Conservation (phyloP, 2,329 filamentous ascomycete species). For the Apiospora malaysiana region DNA sequence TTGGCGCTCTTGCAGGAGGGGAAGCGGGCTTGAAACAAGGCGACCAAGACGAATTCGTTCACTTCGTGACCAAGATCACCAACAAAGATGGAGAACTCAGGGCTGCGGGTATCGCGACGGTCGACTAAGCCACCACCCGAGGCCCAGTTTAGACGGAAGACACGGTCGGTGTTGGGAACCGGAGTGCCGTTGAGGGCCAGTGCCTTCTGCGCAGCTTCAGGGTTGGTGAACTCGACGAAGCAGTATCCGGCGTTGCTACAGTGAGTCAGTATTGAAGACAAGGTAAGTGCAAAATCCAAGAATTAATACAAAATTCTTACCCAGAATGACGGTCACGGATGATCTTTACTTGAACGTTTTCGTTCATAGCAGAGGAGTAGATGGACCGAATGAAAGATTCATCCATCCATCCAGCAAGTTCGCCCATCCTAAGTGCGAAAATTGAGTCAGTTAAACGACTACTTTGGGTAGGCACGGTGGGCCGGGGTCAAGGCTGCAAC, state of each 20-base stretch:
- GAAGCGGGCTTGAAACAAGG: constrained; percentile 95
- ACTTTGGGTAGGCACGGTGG: neutral
- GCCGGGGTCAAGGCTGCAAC: neutral
- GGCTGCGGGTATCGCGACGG: constrained; percentile 92
- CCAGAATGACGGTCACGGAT: constrained; percentile 99
- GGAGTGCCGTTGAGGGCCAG: constrained; percentile 85
- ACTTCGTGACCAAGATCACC: constrained; percentile 97
- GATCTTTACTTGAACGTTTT: constrained; percentile 98
- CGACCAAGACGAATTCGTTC: constrained; percentile 97
- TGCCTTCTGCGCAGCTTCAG: constrained; percentile 89
- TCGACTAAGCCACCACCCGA: constrained; percentile 95
- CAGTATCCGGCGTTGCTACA: constrained; percentile 94
- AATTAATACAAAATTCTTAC: constrained; percentile 53
- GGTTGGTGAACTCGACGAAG: constrained; percentile 89
- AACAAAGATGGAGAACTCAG: constrained; percentile 97
- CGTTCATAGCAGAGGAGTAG: constrained; percentile 86
- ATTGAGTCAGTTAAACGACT: neutral
- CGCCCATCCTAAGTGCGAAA: constrained; percentile 84
- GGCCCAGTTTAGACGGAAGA: constrained; percentile 99
- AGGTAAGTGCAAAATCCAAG: neutral
- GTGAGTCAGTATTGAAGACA: constrained; percentile 30
- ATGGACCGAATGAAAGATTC: constrained; percentile 98
- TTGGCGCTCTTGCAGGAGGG: constrained; percentile 98
- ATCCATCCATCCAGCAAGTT: constrained; percentile 98
- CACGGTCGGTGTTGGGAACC: constrained; percentile 91